A percentile compares a stretch with the other conserved stretches of the same genome.
These are phyloP conservation scores for Corylus americana DNA, from an alignment of 306 rosid genomes.

Conservation along the genomic window DNA sequence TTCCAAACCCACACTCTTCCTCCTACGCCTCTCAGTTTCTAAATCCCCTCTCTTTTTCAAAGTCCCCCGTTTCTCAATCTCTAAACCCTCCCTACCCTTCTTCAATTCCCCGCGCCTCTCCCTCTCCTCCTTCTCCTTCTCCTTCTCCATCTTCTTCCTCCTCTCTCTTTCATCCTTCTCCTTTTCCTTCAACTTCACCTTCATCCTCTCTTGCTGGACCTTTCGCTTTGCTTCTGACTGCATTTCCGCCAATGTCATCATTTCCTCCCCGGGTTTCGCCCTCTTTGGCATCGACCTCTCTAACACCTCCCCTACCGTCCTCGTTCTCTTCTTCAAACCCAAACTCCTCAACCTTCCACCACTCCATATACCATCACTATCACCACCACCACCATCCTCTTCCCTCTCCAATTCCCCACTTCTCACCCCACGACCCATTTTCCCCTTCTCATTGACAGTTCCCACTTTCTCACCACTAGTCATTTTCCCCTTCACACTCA, in stretches of 20 bases:
- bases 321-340: constrained; percentile 59
- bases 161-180: constrained; percentile 29
- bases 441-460: constrained; percentile 26
- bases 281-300: constrained; percentile 57
- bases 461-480: constrained; percentile 28
- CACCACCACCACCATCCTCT: constrained; percentile 2
- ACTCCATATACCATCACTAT: constrained; percentile 24
- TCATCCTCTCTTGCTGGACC: constrained; percentile 40
- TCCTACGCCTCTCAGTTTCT: constrained; percentile 24
- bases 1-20: constrained; percentile 27
- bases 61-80: constrained; percentile 10
- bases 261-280: constrained; percentile 51
- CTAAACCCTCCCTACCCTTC: constrained; percentile 22
- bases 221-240: constrained; percentile 55
- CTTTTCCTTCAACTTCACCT: constrained; percentile 35
- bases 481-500: constrained; percentile 19
- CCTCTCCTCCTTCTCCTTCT: constrained; percentile 25
- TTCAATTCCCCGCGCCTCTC: constrained; percentile 22
- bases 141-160: constrained; percentile 27
- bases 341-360: constrained; percentile 44
- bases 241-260: constrained; percentile 85
- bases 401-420: constrained; percentile 19
- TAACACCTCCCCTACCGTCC: constrained; percentile 67
- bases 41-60: constrained; percentile 31
- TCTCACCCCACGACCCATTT: constrained; percentile 16